Evolutionary conservation across 129 eudicot species (phyloP), one percentile per base, ranked within the genome.

Genomic region (Tagetes patula): DNA sequence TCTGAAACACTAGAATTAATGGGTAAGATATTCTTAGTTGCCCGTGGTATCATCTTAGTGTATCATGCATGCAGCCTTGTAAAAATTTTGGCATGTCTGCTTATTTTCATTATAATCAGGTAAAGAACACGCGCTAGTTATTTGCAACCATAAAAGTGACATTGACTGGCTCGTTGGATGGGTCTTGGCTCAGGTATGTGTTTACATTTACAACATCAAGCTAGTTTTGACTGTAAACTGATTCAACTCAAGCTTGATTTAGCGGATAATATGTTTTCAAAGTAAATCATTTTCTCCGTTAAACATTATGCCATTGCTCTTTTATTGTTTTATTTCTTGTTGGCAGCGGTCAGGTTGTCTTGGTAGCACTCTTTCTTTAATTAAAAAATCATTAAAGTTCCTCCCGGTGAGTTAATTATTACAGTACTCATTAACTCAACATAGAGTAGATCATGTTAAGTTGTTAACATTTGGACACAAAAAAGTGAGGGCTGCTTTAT

Each of bases 101-200:
- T 69, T 67, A 71, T 78, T 31, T 81, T 71, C 61, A 49, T 69
- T 50, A 34, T 84, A 34, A 74, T 69, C 88, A 92, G 97, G 97
- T 81, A 89, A 87, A 83, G 97, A 92, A 59, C 97, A 89, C 63
- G 94, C 91, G 68, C 89, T 92, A 34, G 76, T 89, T 75, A 67
- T 92, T 46, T 79, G 85, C 68, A 92, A 92, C 82, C 98, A 92
- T 81, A 88, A 68, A 81, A 86, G 97, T 47, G 96, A 91, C 81
- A 87, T 92, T 65, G 98, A 92, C 65, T 92, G 97, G 97, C 96
- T 92, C 72, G 83, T 92, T 70, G 98, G 98, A 78, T 92, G 98
- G 98, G 84, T 92, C 73, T 78, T 89, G 77, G 98, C 94, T 75
- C 94, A 92, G 91, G 98, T 90, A 47, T 39, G 60, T 40, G 33